Evolutionary conservation across 257 asterid species (phyloP).

Genomic region (Paraleonurus japonicus): DNA sequence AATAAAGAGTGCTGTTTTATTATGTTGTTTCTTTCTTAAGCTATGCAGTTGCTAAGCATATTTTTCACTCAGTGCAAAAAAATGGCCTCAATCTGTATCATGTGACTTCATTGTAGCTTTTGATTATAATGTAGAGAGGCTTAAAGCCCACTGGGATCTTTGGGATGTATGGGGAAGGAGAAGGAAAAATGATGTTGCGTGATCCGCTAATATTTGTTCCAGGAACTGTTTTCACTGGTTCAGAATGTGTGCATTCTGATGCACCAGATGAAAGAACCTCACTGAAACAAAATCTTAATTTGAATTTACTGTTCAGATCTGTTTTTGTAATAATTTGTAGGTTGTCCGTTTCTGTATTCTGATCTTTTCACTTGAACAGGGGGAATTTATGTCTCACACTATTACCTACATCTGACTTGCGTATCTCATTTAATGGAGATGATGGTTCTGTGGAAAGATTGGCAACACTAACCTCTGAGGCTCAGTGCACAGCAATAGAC

Average conservation of each 20-base stretch:
- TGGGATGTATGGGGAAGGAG: too few relatives aligned
- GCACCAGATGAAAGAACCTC: not conserved
- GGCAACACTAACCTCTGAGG: slow-evolving; percentile 41
- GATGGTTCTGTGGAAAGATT: slow-evolving; percentile 66
- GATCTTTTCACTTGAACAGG: slow-evolving; percentile 30
- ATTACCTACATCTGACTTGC: slow-evolving; percentile 68
- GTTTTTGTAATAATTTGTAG: not conserved
- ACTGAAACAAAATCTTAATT: not conserved
- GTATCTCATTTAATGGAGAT: slow-evolving; percentile 72
- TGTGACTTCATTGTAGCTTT: not conserved
- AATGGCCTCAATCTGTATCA: not conserved
- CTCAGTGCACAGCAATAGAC: slow-evolving; percentile 37
- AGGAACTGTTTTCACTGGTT: not conserved
- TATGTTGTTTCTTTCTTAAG: not conserved
- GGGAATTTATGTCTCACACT: slow-evolving; percentile 71
- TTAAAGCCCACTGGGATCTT: too few relatives aligned
- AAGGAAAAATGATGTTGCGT: not conserved
- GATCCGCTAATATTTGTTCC: not conserved
- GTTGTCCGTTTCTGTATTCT: not conserved
- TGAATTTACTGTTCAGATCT: not conserved
- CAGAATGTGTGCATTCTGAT: not conserved
- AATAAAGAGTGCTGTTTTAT: not conserved
- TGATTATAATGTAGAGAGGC: not conserved
- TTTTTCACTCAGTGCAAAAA: not conserved
- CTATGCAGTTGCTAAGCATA: not conserved